Conservation (phyloP, 2,329 filamentous ascomycete genomes). For the Penicillium paneum region DNA sequence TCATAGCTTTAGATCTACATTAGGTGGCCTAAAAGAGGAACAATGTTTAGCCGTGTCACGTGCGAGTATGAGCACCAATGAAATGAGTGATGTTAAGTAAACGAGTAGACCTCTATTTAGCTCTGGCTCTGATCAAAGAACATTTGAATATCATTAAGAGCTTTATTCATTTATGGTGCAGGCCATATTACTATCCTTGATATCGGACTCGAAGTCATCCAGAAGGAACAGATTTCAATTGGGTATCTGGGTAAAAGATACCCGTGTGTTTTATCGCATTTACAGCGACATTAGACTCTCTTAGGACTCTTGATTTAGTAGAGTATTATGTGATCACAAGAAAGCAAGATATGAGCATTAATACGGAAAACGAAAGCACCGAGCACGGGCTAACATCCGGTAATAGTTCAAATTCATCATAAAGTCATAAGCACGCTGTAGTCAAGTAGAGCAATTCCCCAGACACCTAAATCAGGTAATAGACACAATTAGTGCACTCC, state of each 20-base stretch:
- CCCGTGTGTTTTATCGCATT: not conserved
- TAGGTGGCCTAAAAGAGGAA: constrained; percentile 16
- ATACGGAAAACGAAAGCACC: not conserved
- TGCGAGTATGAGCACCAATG: not conserved
- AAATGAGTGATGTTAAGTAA: not conserved
- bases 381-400: not conserved
- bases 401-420: not conserved
- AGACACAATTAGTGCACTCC: constrained; percentile 4
- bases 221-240: too few relatives aligned
- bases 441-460: not conserved
- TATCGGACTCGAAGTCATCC: too few relatives aligned
- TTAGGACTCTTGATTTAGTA: too few relatives aligned
- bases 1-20: constrained; percentile 5
- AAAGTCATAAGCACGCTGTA: not conserved
- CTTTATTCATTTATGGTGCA: not conserved
- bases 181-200: too few relatives aligned
- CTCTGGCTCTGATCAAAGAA: too few relatives aligned
- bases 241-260: not conserved
- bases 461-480: not conserved
- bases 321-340: not conserved
- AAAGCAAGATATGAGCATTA: not conserved
- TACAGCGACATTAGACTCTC: not conserved
- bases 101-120: not conserved
- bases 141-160: not conserved
- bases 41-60: constrained; percentile 24